Evolutionary conservation across 257 asterid genomes (phyloP).

Genomic region (Solanum bulbocastanum): DNA sequence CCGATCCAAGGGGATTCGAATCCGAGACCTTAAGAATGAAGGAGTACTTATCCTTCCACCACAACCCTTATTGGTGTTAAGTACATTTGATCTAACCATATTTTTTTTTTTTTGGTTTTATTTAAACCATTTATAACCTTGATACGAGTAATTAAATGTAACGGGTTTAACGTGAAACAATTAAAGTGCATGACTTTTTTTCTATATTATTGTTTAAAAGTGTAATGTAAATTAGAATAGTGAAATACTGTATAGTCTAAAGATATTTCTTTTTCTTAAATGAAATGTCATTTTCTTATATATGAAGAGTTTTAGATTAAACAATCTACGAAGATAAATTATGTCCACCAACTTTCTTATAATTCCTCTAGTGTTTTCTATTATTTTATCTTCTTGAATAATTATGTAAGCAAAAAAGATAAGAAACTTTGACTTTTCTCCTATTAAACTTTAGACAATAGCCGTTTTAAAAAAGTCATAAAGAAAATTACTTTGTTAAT

Average conservation of each 20-base stretch:
- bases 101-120: neutral
- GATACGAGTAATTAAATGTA: neutral
- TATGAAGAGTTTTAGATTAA: neutral
- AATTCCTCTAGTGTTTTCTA: neutral
- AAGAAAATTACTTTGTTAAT: neutral
- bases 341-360: neutral
- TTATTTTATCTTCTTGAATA: neutral
- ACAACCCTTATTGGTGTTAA: neutral
- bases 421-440: neutral
- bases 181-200: neutral
- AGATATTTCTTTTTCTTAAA: neutral
- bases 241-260: neutral
- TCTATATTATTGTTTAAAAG: neutral
- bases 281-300: neutral
- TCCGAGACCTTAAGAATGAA: no score
- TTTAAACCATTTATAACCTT: neutral
- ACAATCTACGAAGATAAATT: neutral
- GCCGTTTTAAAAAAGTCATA: neutral
- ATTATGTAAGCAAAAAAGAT: neutral
- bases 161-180: neutral
- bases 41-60: no score
- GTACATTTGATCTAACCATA: no score
- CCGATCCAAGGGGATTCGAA: no score
- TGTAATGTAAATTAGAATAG: neutral
- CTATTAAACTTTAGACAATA: neutral